Percentiles rank a stretch among this genome's conserved stretches.
Evolutionary conservation across 179 eudicot species (phyloP).

Genomic region (Camellia oleifera): DNA sequence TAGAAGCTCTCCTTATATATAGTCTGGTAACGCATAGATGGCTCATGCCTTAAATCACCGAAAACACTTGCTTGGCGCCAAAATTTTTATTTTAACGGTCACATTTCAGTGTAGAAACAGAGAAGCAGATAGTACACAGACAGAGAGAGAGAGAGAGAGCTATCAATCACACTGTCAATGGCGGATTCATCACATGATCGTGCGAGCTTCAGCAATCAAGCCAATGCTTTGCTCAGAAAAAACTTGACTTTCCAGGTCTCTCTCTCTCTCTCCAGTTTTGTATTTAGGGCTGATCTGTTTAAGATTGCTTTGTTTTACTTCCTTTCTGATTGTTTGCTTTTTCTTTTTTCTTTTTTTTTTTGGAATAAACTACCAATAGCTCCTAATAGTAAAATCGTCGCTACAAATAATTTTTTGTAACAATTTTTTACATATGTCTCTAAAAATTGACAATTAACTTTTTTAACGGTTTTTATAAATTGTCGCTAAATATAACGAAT

Average conservation of each 20-base stretch:
- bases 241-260: slow-evolving; percentile 69
- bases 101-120: neutral
- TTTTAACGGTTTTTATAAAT: too few species aligned
- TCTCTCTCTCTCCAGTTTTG: neutral
- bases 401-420: too few species aligned
- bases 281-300: neutral
- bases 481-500: too few species aligned
- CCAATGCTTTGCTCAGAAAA: slow-evolving; percentile 81
- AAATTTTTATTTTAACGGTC: neutral
- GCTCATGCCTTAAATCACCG: too few species aligned
- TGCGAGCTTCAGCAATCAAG: slow-evolving; percentile 73
- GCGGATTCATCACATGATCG: slow-evolving; percentile 46
- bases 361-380: too few species aligned
- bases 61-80: too few species aligned
- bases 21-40: too few species aligned
- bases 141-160: neutral
- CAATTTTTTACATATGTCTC: too few species aligned
- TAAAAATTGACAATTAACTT: too few species aligned
- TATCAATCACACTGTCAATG: slow-evolving; percentile 35
- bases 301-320: neutral
- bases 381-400: too few species aligned
- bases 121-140: neutral
- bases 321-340: neutral
- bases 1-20: too few species aligned
- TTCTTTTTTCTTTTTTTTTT: neutral